Conservation (phyloP, 2,329 filamentous ascomycete species). For the Lithohypha guttulata region DNA sequence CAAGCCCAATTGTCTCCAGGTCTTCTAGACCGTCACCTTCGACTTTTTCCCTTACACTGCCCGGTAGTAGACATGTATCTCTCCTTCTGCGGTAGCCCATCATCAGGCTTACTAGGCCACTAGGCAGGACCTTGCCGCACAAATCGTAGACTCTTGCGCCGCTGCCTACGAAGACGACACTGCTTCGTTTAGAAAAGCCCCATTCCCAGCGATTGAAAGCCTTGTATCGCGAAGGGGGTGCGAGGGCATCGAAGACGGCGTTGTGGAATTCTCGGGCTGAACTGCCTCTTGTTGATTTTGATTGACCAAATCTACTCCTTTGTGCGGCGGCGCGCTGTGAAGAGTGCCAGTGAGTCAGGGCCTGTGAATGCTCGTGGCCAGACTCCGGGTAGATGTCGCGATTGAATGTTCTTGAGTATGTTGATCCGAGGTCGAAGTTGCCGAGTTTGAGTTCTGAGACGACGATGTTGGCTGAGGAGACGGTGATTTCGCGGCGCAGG, state of each 20-base stretch:
- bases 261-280: slow-evolving; percentile 71
- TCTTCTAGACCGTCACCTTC: slow-evolving; percentile 15
- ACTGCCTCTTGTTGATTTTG: slow-evolving; percentile 47
- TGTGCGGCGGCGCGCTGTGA: slow-evolving; percentile 25
- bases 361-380: slow-evolving; percentile 4
- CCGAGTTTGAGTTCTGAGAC: slow-evolving; percentile 85
- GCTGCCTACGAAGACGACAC: slow-evolving; percentile 67
- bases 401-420: slow-evolving; percentile 9
- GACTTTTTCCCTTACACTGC: slow-evolving; percentile 1
- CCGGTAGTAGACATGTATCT: slow-evolving; percentile 30
- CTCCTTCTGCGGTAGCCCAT: slow-evolving; percentile 58
- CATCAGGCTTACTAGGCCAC: slow-evolving; percentile 79
- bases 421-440: slow-evolving; percentile 65
- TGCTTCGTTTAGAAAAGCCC: slow-evolving; percentile 39
- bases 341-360: slow-evolving; percentile 20
- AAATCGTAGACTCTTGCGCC: slow-evolving; percentile 77
- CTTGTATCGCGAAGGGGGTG: slow-evolving; percentile 38
- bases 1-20: slow-evolving; percentile 11
- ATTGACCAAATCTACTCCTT: slow-evolving; percentile 24
- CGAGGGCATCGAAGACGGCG: slow-evolving; percentile 80
- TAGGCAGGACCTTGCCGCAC: slow-evolving; percentile 70
- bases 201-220: slow-evolving; percentile 29
- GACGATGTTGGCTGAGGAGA: slow-evolving; percentile 51
- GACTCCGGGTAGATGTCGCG: slow-evolving; percentile 13
- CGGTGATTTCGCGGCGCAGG: slow-evolving; percentile 68